Evolutionary conservation across 306 rosid species (phyloP), one percentile per base, ranked within the genome.

Genomic region (Crotalaria pallida): DNA sequence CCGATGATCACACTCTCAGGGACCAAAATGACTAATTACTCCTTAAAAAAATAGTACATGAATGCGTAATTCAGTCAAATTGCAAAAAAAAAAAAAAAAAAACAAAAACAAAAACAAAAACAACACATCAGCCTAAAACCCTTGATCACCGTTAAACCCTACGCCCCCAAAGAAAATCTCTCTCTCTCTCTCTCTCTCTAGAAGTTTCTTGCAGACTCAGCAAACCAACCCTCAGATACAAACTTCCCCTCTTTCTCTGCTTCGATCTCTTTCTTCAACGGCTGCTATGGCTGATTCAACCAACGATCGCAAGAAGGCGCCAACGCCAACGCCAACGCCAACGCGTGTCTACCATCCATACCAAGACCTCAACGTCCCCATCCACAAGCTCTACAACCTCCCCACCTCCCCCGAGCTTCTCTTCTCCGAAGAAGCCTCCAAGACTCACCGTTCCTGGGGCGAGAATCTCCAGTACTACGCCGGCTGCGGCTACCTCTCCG

Each of bases 391-490:
- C 51, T 88, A 86, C 87, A 71, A 86, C 65, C 91, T 88, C 57
- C 96, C 96, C 1, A 84, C 88, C 47, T 23, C 91, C 0, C 88
- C 87, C 6, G 91, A 88, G 29, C 88, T 75, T 40, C 91, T 88
- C 50, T 86, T 88, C 73, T 51, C 70, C 4, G 89, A 88, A 63
- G 89, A 84, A 27, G 87, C 85, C 5, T 31, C 80, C 34, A 84
- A 73, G 67, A 81, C 79, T n/a, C 84, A 82, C 78, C 91, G 91
- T 24, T 82, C 95, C 7, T 88, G 91, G 86, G 87, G 88, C 64
- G 91, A 86, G 36, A 88, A 86, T 12, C 81, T 86, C 62, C 87
- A 80, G 61, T 88, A 82, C 76, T 88, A 84, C 83, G 86, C 96
- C 27, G 91, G 91, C 40, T 50, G 77, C 59, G 88, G 81, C 27